These are phyloP conservation scores for Microcyclospora tardicrescens DNA, from an alignment of 2,329 filamentous ascomycete genomes.

Conservation along the genomic window DNA sequence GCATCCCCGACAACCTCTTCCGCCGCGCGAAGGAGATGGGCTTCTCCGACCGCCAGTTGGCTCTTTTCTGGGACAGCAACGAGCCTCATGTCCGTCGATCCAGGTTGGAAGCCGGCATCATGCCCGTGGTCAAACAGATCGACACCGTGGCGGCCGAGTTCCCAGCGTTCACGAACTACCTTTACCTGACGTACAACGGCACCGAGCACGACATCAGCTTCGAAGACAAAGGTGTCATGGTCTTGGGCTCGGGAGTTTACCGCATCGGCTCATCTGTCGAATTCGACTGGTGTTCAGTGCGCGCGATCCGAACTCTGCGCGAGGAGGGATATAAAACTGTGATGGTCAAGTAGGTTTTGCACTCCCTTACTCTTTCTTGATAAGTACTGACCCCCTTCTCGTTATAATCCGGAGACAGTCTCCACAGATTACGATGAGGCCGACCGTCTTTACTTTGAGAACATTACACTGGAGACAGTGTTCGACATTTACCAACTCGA, in stretches of 20 bases:
- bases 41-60: conserved; percentile 86
- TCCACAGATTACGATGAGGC: conserved; percentile 89
- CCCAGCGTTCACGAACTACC: conserved; percentile 85
- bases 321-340: conserved; percentile 80
- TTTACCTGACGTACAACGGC: conserved; percentile 93
- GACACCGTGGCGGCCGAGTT: conserved; percentile 97
- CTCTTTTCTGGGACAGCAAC: conserved; percentile 88
- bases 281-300: conserved; percentile 97
- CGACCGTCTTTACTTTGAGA: conserved; percentile 90
- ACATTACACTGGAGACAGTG: conserved; percentile 79
- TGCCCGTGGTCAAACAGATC: conserved; percentile 91
- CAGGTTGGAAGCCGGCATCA: conserved; percentile 74
- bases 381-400: too few relatives aligned
- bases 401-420: conserved; percentile 78
- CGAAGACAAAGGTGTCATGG: conserved; percentile 87
- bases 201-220: conserved; percentile 73
- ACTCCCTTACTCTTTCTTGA: neutral
- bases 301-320: conserved; percentile 81
- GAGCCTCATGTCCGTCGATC: conserved; percentile 77
- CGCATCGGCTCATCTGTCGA: conserved; percentile 95
- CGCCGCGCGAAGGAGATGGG: conserved; percentile 83
- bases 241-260: conserved; percentile 90
- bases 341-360: conserved; percentile 58
- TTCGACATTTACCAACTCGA: conserved; percentile 91
- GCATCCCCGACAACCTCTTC: conserved; percentile 51